Evolutionary conservation across 163 green algal species (phyloP).

Genomic region (Scenedesmus sp.): DNA sequence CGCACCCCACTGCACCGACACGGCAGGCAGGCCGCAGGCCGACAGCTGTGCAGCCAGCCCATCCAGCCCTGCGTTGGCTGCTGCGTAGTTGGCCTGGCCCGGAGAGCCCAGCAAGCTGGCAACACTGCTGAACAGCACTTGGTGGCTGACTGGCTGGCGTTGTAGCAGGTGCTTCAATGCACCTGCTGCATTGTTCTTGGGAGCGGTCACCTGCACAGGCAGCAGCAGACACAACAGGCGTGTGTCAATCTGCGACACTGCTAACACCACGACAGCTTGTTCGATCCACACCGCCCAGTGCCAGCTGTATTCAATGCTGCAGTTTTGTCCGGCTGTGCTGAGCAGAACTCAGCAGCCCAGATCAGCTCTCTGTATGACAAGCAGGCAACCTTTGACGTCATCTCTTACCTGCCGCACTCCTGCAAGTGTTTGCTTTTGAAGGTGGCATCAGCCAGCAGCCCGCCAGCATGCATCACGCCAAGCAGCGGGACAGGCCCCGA

Average conservation of each 20-base stretch:
- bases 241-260: no score
- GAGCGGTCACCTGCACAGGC: slow-evolving; percentile 56
- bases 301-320: no score
- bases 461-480: slow-evolving; percentile 78
- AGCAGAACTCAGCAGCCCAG: no score
- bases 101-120: slow-evolving; percentile 82
- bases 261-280: no score
- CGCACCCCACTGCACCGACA: slow-evolving; percentile 91
- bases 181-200: slow-evolving; percentile 91
- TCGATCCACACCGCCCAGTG: no score
- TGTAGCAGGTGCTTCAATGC: slow-evolving; percentile 62
- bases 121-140: slow-evolving; percentile 74
- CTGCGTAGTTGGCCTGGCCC: slow-evolving; percentile 93
- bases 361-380: no score
- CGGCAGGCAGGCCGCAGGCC: slow-evolving; percentile 57
- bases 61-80: slow-evolving; percentile 89
- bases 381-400: no score
- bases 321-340: no score
- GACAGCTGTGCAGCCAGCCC: slow-evolving; percentile 58
- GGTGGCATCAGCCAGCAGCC: slow-evolving; percentile 81
- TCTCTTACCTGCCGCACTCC: slow-evolving; percentile 68
- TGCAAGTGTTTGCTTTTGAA: slow-evolving; percentile 71
- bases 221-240: neutral
- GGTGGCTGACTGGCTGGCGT: slow-evolving; percentile 49
- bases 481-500: neutral